Percentiles rank a stretch among this genome's conserved stretches.
Evolutionary conservation across 768 basidiomycete species (phyloP).

Genomic region (Xanthoconium purpureum): DNA sequence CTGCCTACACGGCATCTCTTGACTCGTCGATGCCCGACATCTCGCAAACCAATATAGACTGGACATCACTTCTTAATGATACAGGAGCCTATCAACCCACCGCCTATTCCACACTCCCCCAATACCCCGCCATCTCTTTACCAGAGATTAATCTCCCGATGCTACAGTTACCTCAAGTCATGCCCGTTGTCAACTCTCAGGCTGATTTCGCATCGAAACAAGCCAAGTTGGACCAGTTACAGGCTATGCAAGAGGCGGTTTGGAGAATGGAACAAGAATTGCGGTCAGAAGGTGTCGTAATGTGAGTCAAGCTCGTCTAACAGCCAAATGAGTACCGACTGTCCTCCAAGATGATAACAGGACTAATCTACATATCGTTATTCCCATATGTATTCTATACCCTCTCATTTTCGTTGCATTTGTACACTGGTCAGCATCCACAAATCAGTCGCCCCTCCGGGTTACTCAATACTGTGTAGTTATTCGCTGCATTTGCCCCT

Average conservation of each 20-base stretch:
- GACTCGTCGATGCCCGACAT: conserved; percentile 1
- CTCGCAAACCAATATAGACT: conserved; percentile 5
- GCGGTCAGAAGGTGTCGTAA: conserved; percentile 17
- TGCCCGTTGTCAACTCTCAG: not conserved
- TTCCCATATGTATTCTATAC: conserved; percentile 14
- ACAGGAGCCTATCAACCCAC: not conserved
- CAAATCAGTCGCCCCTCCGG: not conserved
- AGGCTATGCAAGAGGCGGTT: conserved; percentile 34
- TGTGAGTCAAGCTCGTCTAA: conserved; percentile 1
- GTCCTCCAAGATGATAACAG: conserved; percentile 4
- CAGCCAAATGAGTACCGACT: not conserved
- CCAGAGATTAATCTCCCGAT: conserved; percentile 26
- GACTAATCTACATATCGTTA: conserved; percentile 16
- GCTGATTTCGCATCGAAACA: conserved; percentile 7
- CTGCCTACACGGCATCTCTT: not conserved
- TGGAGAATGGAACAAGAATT: conserved; percentile 35
- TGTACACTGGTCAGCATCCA: not conserved
- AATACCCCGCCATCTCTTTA: conserved; percentile 3
- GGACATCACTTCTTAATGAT: conserved; percentile 13
- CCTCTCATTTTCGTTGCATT: not conserved
- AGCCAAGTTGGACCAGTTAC: conserved; percentile 19
- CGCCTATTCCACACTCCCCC: not conserved
- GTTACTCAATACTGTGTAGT: too few relatives aligned
- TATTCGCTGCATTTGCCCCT: too few relatives aligned
- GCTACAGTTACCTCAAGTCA: conserved; percentile 19